phyloP scores from a whole-genome alignment of 1,284 basidiomycete species.

The Phylloboletellus chloephorus region DNA sequence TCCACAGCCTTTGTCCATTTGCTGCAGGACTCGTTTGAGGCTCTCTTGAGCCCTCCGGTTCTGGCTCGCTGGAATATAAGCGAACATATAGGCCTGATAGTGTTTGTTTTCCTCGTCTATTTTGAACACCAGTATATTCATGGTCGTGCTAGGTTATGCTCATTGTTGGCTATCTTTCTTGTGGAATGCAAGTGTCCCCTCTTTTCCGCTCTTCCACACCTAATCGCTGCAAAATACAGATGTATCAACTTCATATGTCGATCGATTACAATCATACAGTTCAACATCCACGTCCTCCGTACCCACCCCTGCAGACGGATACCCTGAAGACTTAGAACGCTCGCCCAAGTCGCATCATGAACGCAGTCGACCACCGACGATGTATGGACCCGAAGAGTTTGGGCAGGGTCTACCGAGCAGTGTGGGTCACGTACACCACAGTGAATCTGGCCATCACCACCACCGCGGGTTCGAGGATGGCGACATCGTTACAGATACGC shows the following conservation, averaged over 20 bases:
- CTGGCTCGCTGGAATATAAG: constrained; percentile 44
- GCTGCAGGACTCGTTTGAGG: constrained; percentile 66
- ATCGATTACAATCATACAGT: constrained; percentile 55
- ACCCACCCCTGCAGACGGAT: constrained; percentile 13
- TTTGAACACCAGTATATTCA: constrained; percentile 2
- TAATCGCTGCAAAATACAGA: constrained; percentile 37
- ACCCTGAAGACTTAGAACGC: constrained; percentile 12
- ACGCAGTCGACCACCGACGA: constrained; percentile 20
- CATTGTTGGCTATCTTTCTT: constrained; percentile 64
- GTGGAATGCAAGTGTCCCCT: constrained; percentile 58
- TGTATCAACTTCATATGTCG: constrained; percentile 66
- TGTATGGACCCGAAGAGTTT: constrained; percentile 22
- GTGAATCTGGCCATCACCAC: constrained; percentile 12
- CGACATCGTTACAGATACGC: not conserved
- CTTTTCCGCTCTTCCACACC: not conserved
- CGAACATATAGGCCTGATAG: constrained; percentile 60
- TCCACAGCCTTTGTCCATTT: constrained; percentile 77
- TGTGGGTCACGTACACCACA: constrained; percentile 5
- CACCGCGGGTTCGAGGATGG: constrained; percentile 6
- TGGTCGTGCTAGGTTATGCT: constrained; percentile 43
- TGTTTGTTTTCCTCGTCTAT: constrained; percentile 43
- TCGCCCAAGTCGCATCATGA: constrained; percentile 32
- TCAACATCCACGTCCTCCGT: constrained; percentile 46
- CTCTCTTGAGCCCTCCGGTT: constrained; percentile 46
- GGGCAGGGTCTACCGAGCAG: not conserved